Percentiles rank a stretch among this genome's conserved stretches.
phyloP scores from a whole-genome alignment of 2,329 filamentous ascomycete species.

The Aspergillus costaricaensis region DNA sequence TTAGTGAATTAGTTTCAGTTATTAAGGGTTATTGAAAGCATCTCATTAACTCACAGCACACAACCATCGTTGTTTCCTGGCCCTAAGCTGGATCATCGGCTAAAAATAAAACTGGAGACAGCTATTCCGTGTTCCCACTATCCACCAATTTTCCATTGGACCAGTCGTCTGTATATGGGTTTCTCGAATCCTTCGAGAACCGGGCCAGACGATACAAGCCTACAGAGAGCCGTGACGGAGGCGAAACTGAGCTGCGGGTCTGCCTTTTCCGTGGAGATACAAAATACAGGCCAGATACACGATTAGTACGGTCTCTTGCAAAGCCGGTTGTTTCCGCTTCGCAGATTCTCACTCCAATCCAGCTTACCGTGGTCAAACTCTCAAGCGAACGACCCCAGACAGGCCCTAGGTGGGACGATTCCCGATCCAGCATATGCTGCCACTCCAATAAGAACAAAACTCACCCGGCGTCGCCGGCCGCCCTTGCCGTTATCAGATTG shows the following conservation, averaged over 20 bases:
- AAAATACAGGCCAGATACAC: not conserved
- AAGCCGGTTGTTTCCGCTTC: slow-evolving; percentile 1
- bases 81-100: slow-evolving; percentile 23
- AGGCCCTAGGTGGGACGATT: slow-evolving; percentile 8
- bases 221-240: not conserved
- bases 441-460: not conserved
- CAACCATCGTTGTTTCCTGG: not conserved
- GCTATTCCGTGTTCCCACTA: slow-evolving; percentile 5
- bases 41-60: slow-evolving; percentile 7
- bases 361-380: slow-evolving; percentile 1
- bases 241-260: slow-evolving; percentile 3
- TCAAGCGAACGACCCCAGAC: not conserved
- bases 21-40: too few relatives aligned
- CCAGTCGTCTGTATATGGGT: slow-evolving; percentile 21
- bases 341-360: not conserved
- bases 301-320: not conserved
- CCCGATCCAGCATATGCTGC: slow-evolving; percentile 6
- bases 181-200: slow-evolving; percentile 36
- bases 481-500: slow-evolving; percentile 7
- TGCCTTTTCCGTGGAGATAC: not conserved
- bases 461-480: not conserved
- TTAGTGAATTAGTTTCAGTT: too few relatives aligned
- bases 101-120: slow-evolving; percentile 28
- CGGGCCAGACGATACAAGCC: slow-evolving; percentile 4
- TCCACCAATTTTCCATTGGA: slow-evolving; percentile 14